Evolutionary conservation across 2,329 filamentous ascomycete genomes (phyloP).

Genomic region (Aureobasidium sp.): DNA sequence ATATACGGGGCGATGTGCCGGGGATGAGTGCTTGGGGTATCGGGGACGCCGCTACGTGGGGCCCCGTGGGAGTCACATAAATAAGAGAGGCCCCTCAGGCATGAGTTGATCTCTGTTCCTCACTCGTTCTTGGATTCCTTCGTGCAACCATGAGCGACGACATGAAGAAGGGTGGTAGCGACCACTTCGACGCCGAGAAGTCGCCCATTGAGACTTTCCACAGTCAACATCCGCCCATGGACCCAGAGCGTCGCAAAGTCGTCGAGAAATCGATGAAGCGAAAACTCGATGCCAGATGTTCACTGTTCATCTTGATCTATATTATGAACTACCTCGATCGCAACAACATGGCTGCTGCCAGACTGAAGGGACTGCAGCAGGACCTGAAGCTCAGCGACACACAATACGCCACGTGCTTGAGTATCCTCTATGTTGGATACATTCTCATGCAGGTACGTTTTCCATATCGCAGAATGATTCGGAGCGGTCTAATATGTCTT

Average conservation of each 20-base stretch:
- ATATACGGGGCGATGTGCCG: constrained; percentile 6
- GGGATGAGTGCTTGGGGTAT: background rate
- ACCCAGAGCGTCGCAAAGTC: background rate
- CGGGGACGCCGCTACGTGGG: background rate
- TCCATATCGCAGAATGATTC: background rate
- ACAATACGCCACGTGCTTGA: constrained; percentile 47
- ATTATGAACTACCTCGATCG: constrained; percentile 65
- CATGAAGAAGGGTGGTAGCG: background rate
- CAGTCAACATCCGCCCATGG: background rate
- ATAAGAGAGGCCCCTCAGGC: background rate
- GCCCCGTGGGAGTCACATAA: constrained; percentile 8
- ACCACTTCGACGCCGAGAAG: constrained; percentile 1
- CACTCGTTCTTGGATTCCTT: background rate
- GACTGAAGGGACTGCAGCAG: constrained; percentile 55
- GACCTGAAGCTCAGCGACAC: constrained; percentile 51
- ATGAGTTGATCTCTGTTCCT: background rate
- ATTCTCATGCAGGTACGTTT: constrained; percentile 25
- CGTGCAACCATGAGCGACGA: constrained; percentile 1
- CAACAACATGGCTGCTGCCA: constrained; percentile 55
- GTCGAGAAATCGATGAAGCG: constrained; percentile 12
- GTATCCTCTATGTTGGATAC: constrained; percentile 56
- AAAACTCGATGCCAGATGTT: background rate
- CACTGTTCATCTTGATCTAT: constrained; percentile 63
- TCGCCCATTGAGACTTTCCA: background rate
- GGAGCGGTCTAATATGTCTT: constrained; percentile 9